A percentile compares a stretch with the other conserved stretches of the same genome.
phyloP scores from a whole-genome alignment of 305 asterid genomes.

The Plantago coronopus region DNA sequence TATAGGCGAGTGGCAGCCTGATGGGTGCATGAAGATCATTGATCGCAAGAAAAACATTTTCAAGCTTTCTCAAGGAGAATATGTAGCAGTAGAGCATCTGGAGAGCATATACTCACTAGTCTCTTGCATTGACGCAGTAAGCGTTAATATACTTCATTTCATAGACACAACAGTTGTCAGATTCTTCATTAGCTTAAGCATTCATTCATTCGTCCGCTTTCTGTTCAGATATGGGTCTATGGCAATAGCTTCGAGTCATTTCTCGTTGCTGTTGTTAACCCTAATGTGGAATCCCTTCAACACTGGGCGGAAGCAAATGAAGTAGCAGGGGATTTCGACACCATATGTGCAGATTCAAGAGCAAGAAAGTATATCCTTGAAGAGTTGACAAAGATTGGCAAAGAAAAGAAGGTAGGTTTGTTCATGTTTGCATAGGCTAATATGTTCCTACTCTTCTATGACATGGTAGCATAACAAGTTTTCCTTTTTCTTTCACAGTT shows the following conservation, averaged over 20 bases:
- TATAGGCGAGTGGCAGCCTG: slow-evolving; percentile 76
- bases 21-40: slow-evolving; percentile 85
- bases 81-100: slow-evolving; percentile 71
- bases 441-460: background rate
- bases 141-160: slow-evolving; percentile 16
- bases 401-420: slow-evolving; percentile 61
- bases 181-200: background rate
- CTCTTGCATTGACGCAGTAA: slow-evolving; percentile 49
- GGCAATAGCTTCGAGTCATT: slow-evolving; percentile 79
- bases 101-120: slow-evolving; percentile 64
- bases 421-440: background rate
- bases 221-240: slow-evolving; percentile 68
- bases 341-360: slow-evolving; percentile 49
- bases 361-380: slow-evolving; percentile 45
- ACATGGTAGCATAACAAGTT: background rate
- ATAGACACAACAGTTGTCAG: background rate
- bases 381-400: slow-evolving; percentile 53
- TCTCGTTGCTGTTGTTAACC: slow-evolving; percentile 78
- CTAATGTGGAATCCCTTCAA: slow-evolving; percentile 52
- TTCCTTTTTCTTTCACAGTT: slow-evolving; percentile 34
- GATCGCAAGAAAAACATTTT: slow-evolving; percentile 86
- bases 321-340: slow-evolving; percentile 38
- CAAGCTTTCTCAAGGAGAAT: slow-evolving; percentile 93
- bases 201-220: background rate
- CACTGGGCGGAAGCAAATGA: slow-evolving; percentile 57